phyloP scores from a whole-genome alignment of 1,284 basidiomycete species.

The Puccinia coronata region DNA sequence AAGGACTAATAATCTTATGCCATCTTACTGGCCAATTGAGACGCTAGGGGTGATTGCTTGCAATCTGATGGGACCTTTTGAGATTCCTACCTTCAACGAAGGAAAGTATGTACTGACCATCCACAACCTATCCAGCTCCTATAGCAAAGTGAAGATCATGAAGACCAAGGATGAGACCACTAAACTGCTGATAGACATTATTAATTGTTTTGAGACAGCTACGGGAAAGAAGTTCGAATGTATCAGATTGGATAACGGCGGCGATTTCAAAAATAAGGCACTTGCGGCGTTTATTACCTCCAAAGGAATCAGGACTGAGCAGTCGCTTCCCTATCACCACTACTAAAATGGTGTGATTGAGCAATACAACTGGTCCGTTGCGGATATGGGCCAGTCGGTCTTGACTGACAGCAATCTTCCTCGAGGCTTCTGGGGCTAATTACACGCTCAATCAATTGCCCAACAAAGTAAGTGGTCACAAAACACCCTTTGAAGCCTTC shows the following conservation, averaged over 20 bases:
- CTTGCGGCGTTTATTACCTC: neutral
- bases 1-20: neutral
- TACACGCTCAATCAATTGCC: neutral
- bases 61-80: conserved; percentile 35
- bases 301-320: conserved; percentile 25
- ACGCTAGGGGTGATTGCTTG: neutral
- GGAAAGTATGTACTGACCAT: conserved; percentile 4
- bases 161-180: neutral
- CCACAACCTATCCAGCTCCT: neutral
- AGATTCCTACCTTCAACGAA: too few species aligned
- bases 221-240: conserved; percentile 4
- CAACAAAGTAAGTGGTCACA: neutral
- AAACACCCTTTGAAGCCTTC: too few species aligned
- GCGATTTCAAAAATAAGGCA: neutral
- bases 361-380: neutral
- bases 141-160: neutral
- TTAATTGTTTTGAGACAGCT: neutral
- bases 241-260: too few species aligned
- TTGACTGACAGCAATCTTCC: neutral
- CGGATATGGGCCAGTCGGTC: neutral
- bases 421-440: neutral
- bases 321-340: conserved; percentile 3
- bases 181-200: neutral
- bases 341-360: conserved; percentile 10
- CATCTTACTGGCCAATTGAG: neutral